Base-by-base conservation (phyloP, 306 rosid genomes). In the Lagenaria siceraria region DNA sequence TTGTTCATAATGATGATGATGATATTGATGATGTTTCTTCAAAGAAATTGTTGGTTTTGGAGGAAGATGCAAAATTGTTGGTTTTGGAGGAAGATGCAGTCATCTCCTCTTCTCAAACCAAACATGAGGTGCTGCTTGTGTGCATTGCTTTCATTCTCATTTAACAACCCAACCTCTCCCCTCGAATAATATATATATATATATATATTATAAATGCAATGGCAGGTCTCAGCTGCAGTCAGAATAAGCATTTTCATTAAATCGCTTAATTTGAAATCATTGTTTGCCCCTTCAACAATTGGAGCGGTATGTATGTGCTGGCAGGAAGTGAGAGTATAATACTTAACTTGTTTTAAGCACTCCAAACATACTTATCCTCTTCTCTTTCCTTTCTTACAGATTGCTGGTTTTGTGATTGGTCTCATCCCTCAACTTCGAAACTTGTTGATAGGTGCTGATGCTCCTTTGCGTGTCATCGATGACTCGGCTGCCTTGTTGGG, bases 261-360 rank as follows among this genome's bases (percentile, higher is more conserved):
- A 65, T 83, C 81, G 75, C 77, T 90, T 42, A 91, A 84, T 81
- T 78, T 88, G 77, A 82, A 85, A 85, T 80, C 92, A 35, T 3
- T 89, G 65, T 87, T 93, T 68, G 86, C 97, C n/a, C 98, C 98
- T 21, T 81, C 98, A 85, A 87, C 92, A 59, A 63, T 74, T 78
- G 98, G 96, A 77, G 92, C 97, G 83, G 98, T 91, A 89, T 64
- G 98, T 91, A 89, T 64, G 72, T 36, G 27, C 8, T 36, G 72
- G 0, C 6, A 64, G 4, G 71, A 33, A 64, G 14, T 18, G 55
- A 51, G 55, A 10, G 15, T 46, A 43, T 0, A 13, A 46, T 51
- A 18, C n/a, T 9, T 8, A 35, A 33, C 12, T 35, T 63, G 71
- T 10, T 63, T 18, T 68, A 68, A 22, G 9, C 74, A 66, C 4